Conservation (phyloP, 2,329 filamentous ascomycete genomes). For the Hysterium pulicare region DNA sequence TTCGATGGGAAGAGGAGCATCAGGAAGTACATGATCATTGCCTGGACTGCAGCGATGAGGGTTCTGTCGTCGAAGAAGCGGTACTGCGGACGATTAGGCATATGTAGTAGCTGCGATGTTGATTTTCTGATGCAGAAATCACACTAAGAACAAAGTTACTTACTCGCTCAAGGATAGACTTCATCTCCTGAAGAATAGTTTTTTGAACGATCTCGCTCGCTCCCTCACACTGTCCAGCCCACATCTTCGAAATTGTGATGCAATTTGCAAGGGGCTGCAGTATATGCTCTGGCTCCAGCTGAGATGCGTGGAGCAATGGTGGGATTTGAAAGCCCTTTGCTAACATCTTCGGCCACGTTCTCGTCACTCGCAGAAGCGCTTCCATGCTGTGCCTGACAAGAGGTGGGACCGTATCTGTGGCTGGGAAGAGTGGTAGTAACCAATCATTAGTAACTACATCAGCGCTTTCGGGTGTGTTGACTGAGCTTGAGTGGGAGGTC, state of each 20-base stretch:
- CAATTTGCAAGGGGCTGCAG: constrained; percentile 35
- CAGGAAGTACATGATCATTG: constrained; percentile 37
- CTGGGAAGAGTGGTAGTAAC: constrained; percentile 10
- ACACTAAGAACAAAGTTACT: constrained; percentile 5
- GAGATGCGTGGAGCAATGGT: constrained; percentile 33
- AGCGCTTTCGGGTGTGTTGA: constrained; percentile 4
- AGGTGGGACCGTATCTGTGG: constrained; percentile 6
- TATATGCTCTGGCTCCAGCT: constrained; percentile 16
- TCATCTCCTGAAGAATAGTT: constrained; percentile 32
- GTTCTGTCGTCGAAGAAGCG: constrained; percentile 29
- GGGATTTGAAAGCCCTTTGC: constrained; percentile 37
- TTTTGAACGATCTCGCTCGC: constrained; percentile 28
- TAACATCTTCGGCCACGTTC: constrained; percentile 40
- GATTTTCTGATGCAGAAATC: not conserved
- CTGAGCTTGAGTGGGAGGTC: not conserved
- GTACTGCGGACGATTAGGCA: constrained; percentile 19
- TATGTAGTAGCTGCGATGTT: no score
- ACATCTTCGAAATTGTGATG: constrained; percentile 38
- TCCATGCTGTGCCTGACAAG: constrained; percentile 29
- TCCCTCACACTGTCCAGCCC: constrained; percentile 30
- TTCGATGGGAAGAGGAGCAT: constrained; percentile 38
- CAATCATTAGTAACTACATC: constrained; percentile 8
- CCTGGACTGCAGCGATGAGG: constrained; percentile 36
- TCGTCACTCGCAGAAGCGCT: constrained; percentile 32
- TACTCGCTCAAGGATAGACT: constrained; percentile 31